Conservation (phyloP, 2,329 filamentous ascomycete genomes). For the Arachnomyces sp. region DNA sequence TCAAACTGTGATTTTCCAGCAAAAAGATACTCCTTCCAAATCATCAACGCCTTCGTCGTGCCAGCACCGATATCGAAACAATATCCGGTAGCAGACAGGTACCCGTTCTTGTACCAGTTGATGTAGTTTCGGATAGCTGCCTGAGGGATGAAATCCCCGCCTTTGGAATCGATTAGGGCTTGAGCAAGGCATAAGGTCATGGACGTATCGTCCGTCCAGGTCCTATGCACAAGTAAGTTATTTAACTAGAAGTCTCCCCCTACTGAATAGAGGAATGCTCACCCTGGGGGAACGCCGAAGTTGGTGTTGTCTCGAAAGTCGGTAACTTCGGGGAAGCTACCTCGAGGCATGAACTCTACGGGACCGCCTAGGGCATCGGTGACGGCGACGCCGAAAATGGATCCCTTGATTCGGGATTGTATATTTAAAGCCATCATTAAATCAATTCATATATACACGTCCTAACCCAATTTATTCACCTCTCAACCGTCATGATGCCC, state of each 20-base stretch:
- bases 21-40: constrained; percentile 21
- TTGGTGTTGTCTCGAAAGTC: constrained; percentile 25
- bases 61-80: constrained; percentile 35
- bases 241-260: not conserved
- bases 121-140: constrained; percentile 30
- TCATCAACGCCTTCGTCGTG: constrained; percentile 24
- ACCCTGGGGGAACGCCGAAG: constrained; percentile 31
- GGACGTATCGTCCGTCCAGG: constrained; percentile 38
- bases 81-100: constrained; percentile 26
- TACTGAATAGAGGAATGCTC: not conserved
- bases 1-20: not conserved
- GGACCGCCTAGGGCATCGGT: constrained; percentile 38
- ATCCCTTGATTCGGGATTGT: constrained; percentile 22
- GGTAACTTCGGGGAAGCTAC: constrained; percentile 29
- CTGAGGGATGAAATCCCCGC: constrained; percentile 20
- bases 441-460: no score
- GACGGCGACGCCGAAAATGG: constrained; percentile 35
- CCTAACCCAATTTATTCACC: no score
- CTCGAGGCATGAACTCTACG: constrained; percentile 31
- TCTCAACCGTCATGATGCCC: no score
- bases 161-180: constrained; percentile 27
- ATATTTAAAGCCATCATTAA: not conserved
- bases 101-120: constrained; percentile 29
- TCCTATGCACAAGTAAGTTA: constrained; percentile 11
- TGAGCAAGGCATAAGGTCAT: constrained; percentile 38